These are phyloP conservation scores for Wickerhamiella vanderwaltii DNA, from an alignment of 805 yeast genomes.

Conservation along the genomic window DNA sequence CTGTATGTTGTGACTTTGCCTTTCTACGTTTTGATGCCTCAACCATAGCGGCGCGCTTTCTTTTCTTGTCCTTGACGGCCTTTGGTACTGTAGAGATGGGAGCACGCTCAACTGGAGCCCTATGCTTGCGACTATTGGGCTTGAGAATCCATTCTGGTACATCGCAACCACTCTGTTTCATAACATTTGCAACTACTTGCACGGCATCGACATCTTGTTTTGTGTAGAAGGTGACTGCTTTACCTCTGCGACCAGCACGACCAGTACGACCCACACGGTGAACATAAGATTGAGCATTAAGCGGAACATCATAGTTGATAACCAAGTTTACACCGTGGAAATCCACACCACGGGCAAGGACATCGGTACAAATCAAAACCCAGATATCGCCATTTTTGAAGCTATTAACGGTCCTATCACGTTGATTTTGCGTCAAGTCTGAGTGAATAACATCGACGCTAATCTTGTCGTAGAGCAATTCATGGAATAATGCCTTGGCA, in stretches of 20 bases:
- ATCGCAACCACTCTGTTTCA: slow-evolving; percentile 73
- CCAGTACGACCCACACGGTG: slow-evolving; percentile 99
- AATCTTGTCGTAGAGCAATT: slow-evolving; percentile 76
- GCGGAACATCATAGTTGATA: slow-evolving; percentile 93
- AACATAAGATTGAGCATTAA: slow-evolving; percentile 84
- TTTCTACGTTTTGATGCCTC: slow-evolving; percentile 18
- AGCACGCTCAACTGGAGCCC: slow-evolving; percentile 42
- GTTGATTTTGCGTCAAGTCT: slow-evolving; percentile 77
- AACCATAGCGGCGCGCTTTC: slow-evolving; percentile 49
- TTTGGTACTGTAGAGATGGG: slow-evolving; percentile 72
- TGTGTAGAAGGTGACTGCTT: slow-evolving; percentile 85
- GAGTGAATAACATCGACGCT: slow-evolving; percentile 95
- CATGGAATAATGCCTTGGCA: slow-evolving; percentile 92
- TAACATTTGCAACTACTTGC: slow-evolving; percentile 80
- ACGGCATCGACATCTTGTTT: slow-evolving; percentile 70
- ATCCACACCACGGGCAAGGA: slow-evolving; percentile 91
- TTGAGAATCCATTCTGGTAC: slow-evolving; percentile 70
- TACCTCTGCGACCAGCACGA: slow-evolving; percentile 79
- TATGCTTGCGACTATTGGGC: slow-evolving; percentile 11
- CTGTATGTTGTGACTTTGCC: background rate
- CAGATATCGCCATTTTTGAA: slow-evolving; percentile 86
- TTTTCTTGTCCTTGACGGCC: slow-evolving; percentile 34
- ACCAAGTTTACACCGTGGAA: slow-evolving; percentile 91
- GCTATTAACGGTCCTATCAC: slow-evolving; percentile 70
- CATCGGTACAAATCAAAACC: slow-evolving; percentile 96